Percentiles rank a stretch among this genome's conserved stretches.
These are phyloP conservation scores for Boletus subcaerulescens DNA, from an alignment of 768 basidiomycete genomes.

Conservation along the genomic window DNA sequence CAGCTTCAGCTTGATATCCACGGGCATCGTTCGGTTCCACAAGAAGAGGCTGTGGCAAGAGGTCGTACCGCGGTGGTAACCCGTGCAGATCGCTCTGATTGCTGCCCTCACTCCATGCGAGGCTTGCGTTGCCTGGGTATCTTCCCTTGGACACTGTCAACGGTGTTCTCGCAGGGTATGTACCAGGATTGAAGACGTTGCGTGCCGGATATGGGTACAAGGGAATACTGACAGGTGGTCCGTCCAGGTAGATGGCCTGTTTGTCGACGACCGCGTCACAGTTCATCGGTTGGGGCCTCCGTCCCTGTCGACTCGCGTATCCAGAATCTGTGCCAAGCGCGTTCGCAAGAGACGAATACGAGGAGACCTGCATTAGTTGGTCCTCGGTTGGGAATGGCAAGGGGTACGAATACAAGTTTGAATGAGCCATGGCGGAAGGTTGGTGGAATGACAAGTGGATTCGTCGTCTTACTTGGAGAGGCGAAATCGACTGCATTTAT, in stretches of 20 bases:
- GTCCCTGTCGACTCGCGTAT: slow-evolving; percentile 7
- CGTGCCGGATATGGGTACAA: slow-evolving; percentile 31
- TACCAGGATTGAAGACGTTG: slow-evolving; percentile 25
- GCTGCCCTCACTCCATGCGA: not conserved
- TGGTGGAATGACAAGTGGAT: not conserved
- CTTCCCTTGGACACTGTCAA: slow-evolving; percentile 8
- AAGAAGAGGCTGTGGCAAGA: slow-evolving; percentile 21
- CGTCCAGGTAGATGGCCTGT: slow-evolving; percentile 16
- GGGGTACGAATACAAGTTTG: slow-evolving; percentile 14
- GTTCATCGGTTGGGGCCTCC: not conserved
- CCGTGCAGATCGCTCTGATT: not conserved
- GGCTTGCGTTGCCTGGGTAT: not conserved
- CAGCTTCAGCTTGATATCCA: slow-evolving; percentile 12
- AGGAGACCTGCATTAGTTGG: slow-evolving; percentile 15
- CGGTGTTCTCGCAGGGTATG: slow-evolving; percentile 13
- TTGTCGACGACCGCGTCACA: slow-evolving; percentile 7
- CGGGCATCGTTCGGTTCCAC: slow-evolving; percentile 12
- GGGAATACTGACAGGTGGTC: slow-evolving; percentile 16
- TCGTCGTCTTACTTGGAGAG: not conserved
- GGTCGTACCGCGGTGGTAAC: slow-evolving; percentile 5
- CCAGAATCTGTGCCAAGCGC: slow-evolving; percentile 18
- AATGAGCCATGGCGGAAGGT: slow-evolving; percentile 17
- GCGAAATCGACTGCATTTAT: slow-evolving; percentile 18
- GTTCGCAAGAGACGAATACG: slow-evolving; percentile 26
- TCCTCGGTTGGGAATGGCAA: slow-evolving; percentile 19